A percentile compares a stretch with the other conserved stretches of the same genome.
Evolutionary conservation across 345 rosid species (phyloP).

Genomic region (Kandelia obovata): DNA sequence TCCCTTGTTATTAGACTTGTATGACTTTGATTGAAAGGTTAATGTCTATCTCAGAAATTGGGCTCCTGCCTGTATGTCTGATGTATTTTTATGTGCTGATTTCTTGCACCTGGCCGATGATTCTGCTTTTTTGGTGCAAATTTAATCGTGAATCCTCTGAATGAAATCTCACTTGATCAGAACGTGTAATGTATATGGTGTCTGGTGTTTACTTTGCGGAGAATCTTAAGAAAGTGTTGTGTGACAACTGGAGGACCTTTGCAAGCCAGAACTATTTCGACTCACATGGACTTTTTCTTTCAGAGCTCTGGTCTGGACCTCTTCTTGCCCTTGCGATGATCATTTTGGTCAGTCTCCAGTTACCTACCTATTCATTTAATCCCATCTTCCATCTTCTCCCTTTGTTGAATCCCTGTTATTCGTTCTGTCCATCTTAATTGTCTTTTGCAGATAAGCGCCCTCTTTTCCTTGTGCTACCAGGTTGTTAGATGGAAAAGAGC

Average conservation of each 20-base stretch:
- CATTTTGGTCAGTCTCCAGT: constrained; percentile 58
- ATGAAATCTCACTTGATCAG: not conserved
- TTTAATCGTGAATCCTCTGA: not conserved
- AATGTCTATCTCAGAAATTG: no score
- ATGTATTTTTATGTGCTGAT: not conserved
- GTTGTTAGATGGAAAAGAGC: constrained; percentile 94
- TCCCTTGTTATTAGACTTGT: no score
- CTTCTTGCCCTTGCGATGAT: constrained; percentile 70
- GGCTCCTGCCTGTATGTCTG: not conserved
- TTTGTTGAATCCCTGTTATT: not conserved
- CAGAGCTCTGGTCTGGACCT: constrained; percentile 94
- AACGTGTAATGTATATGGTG: constrained; percentile 44
- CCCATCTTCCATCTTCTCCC: not conserved
- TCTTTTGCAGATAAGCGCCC: constrained; percentile 68
- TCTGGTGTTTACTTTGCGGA: constrained; percentile 89
- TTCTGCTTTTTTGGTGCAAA: no score
- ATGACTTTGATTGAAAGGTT: no score
- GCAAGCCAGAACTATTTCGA: constrained; percentile 90
- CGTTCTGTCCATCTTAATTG: not conserved
- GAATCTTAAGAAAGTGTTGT: constrained; percentile 57
- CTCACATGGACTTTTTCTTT: constrained; percentile 71
- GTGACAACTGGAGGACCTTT: constrained; percentile 74
- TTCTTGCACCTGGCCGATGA: no score
- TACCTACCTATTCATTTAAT: constrained; percentile 3
- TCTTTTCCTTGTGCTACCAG: constrained; percentile 67